phyloP scores from a whole-genome alignment of 2,329 filamentous ascomycete genomes.

The Aspergillus ochraceus region DNA sequence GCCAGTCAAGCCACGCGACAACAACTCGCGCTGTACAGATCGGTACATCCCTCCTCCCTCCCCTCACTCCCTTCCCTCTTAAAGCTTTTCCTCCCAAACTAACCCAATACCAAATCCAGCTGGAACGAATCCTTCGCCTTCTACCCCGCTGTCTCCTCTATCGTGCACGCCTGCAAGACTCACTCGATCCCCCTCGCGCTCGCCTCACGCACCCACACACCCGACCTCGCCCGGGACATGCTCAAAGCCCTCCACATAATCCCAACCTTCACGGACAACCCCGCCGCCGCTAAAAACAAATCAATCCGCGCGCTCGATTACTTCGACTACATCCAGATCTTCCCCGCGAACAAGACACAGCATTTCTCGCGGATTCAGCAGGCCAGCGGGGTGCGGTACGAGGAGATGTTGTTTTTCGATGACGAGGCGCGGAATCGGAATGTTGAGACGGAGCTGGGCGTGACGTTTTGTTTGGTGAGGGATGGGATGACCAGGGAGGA shows the following conservation, averaged over 20 bases:
- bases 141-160: constrained; percentile 67
- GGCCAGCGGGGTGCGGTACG: constrained; percentile 68
- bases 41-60: constrained; percentile 28
- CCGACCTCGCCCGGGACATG: constrained; percentile 77
- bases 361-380: constrained; percentile 77
- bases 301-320: constrained; percentile 52
- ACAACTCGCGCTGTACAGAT: constrained; percentile 47
- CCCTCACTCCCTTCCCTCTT: neutral
- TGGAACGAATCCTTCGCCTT: constrained; percentile 69
- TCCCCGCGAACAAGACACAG: constrained; percentile 76
- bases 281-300: constrained; percentile 43
- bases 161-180: constrained; percentile 62
- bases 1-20: constrained; percentile 66
- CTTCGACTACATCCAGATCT: constrained; percentile 62
- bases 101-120: constrained; percentile 23
- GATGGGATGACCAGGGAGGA: constrained; percentile 77
- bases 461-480: constrained; percentile 78
- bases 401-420: constrained; percentile 95
- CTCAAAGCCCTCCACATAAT: constrained; percentile 70
- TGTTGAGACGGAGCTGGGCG: constrained; percentile 70
- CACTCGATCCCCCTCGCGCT: constrained; percentile 63
- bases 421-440: constrained; percentile 86
- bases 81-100: neutral
- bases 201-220: constrained; percentile 78
- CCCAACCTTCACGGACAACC: constrained; percentile 42